Conservation (phyloP, 805 yeast species). For the Kluyveromyces starmeri region DNA sequence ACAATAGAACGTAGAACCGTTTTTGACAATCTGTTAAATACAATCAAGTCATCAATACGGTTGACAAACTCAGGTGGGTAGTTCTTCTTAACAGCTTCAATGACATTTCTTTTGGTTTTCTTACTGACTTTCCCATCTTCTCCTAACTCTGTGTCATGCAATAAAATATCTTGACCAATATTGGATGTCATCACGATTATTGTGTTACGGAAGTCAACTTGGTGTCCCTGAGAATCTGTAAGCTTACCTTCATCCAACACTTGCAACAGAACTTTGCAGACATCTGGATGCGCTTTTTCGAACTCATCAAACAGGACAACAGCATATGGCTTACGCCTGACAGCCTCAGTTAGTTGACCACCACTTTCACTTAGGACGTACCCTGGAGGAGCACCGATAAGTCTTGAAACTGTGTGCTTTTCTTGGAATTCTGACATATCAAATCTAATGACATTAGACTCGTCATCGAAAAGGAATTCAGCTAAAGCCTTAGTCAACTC, state of each 20-base stretch:
- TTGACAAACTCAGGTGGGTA: slow-evolving; percentile 96
- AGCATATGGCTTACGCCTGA: slow-evolving; percentile 88
- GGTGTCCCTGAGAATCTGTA: slow-evolving; percentile 92
- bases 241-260: slow-evolving; percentile 92
- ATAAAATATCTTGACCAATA: slow-evolving; percentile 84
- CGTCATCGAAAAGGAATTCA: slow-evolving; percentile 84
- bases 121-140: slow-evolving; percentile 53
- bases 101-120: slow-evolving; percentile 46
- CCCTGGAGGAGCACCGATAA: slow-evolving; percentile 98
- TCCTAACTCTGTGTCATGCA: slow-evolving; percentile 47
- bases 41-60: slow-evolving; percentile 87
- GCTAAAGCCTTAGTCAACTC: slow-evolving; percentile 91
- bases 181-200: slow-evolving; percentile 95
- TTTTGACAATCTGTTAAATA: slow-evolving; percentile 84
- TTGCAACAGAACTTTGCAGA: slow-evolving; percentile 82
- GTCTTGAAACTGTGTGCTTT: slow-evolving; percentile 78
- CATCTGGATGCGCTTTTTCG: slow-evolving; percentile 94
- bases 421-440: slow-evolving; percentile 99
- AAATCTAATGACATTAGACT: slow-evolving; percentile 76
- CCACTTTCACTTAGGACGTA: slow-evolving; percentile 89
- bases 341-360: slow-evolving; percentile 95
- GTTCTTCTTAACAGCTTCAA: slow-evolving; percentile 55
- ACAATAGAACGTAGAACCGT: slow-evolving; percentile 68
- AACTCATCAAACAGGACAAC: slow-evolving; percentile 92
- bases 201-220: slow-evolving; percentile 89